Evolutionary conservation across 371 early-diverging fungal species (phyloP).

Genomic region (Cladochytrium tenue): DNA sequence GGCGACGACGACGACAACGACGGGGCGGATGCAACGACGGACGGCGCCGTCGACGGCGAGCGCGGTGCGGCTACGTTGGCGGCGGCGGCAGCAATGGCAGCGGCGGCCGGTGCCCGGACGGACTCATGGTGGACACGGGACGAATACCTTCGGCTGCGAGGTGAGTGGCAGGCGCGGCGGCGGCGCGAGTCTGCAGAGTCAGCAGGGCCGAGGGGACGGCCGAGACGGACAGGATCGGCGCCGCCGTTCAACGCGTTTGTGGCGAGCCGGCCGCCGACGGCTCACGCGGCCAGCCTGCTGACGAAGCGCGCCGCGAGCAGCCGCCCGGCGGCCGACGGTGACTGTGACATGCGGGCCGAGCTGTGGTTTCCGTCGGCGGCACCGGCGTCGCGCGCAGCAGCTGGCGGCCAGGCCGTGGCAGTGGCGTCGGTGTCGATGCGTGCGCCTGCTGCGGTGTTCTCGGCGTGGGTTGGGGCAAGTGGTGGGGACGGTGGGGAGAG

Average conservation of each 20-base stretch:
- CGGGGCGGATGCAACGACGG: background rate
- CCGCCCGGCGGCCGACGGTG: background rate
- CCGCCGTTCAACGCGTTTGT: slow-evolving; percentile 24
- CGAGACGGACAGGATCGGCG: slow-evolving; percentile 3
- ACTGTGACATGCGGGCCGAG: background rate
- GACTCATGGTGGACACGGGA: slow-evolving; percentile 25
- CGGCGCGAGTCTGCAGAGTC: background rate
- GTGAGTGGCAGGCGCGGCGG: slow-evolving; percentile 10
- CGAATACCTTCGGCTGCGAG: slow-evolving; percentile 11
- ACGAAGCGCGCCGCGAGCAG: background rate
- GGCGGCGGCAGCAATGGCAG: slow-evolving; percentile 3
- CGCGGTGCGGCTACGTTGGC: slow-evolving; percentile 25
- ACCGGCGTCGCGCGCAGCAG: too few relatives aligned
- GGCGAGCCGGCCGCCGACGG: slow-evolving; percentile 9
- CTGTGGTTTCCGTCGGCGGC: too few relatives aligned
- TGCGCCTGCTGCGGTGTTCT: too few relatives aligned
- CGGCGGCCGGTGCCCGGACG: background rate
- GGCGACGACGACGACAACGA: background rate
- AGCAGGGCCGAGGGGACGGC: background rate
- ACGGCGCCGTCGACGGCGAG: slow-evolving; percentile 6
- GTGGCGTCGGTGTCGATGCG: too few relatives aligned
- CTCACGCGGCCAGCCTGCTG: background rate
- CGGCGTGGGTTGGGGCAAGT: too few relatives aligned
- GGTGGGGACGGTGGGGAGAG: too few relatives aligned
- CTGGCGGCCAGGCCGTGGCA: too few relatives aligned